phyloP scores from a whole-genome alignment of 371 early-diverging fungal species.

The Gilbertella persicaria region DNA sequence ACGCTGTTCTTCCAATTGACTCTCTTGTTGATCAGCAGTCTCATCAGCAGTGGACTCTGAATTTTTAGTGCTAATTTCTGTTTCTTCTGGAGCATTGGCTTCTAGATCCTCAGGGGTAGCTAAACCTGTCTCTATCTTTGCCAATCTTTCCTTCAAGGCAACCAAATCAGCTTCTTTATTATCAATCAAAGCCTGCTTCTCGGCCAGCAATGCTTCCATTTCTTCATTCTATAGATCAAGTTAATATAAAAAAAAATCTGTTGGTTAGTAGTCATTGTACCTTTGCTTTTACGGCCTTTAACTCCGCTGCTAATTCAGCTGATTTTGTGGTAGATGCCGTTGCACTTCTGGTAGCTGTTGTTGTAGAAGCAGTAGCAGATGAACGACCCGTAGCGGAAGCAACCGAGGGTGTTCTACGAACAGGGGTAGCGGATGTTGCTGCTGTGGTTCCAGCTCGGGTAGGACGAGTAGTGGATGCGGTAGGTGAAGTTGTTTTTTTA shows the following conservation, averaged over 20 bases:
- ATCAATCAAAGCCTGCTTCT: slow-evolving; percentile 21
- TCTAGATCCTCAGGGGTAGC: slow-evolving; percentile 25
- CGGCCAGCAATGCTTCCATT: slow-evolving; percentile 19
- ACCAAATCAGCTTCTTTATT: slow-evolving; percentile 22
- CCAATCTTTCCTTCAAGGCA: slow-evolving; percentile 17
- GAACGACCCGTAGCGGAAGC: slow-evolving; percentile 10
- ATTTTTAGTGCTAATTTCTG: not conserved
- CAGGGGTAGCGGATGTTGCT: slow-evolving; percentile 8
- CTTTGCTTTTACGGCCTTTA: slow-evolving; percentile 28
- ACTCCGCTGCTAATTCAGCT: slow-evolving; percentile 24
- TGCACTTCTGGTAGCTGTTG: slow-evolving; percentile 1
- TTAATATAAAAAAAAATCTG: not conserved
- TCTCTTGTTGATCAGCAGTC: not conserved
- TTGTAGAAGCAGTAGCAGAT: slow-evolving; percentile 15
- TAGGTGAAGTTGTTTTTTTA: slow-evolving; percentile 21
- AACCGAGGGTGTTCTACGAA: slow-evolving; percentile 17
- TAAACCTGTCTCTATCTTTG: slow-evolving; percentile 21
- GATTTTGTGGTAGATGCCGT: slow-evolving; percentile 13
- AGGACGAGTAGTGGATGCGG: slow-evolving; percentile 24
- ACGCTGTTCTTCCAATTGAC: not conserved
- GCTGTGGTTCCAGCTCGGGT: not conserved
- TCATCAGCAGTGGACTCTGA: not conserved
- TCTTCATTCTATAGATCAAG: slow-evolving; percentile 17
- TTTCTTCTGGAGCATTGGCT: slow-evolving; percentile 2
- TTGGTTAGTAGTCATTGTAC: too few species aligned